Evolutionary conservation across 2,329 filamentous ascomycete genomes (phyloP).

Genomic region (Ophiostoma populinum): DNA sequence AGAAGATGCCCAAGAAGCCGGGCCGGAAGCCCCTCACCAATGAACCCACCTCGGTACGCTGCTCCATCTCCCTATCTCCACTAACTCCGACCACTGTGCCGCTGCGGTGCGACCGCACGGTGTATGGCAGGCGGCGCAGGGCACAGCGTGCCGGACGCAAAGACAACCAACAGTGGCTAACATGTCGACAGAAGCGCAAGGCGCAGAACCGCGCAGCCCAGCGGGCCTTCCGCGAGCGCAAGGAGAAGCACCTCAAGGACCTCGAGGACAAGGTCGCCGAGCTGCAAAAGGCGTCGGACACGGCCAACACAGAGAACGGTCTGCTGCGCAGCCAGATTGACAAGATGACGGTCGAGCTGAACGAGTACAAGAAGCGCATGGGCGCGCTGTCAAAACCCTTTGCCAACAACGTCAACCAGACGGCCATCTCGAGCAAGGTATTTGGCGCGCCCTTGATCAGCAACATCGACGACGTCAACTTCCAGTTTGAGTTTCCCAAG

Average conservation of each 20-base stretch:
- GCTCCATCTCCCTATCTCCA: not conserved
- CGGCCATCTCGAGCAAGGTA: slow-evolving; percentile 25
- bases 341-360: slow-evolving; percentile 66
- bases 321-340: slow-evolving; percentile 76
- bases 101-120: not conserved
- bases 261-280: slow-evolving; percentile 64
- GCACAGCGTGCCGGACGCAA: not conserved
- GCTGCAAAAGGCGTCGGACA: slow-evolving; percentile 67
- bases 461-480: slow-evolving; percentile 58
- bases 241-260: slow-evolving; percentile 79
- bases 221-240: slow-evolving; percentile 82
- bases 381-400: slow-evolving; percentile 32
- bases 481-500: slow-evolving; percentile 90
- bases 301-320: slow-evolving; percentile 70
- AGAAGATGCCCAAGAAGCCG: slow-evolving; percentile 85
- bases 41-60: slow-evolving; percentile 83
- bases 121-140: no score
- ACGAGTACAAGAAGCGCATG: slow-evolving; percentile 78
- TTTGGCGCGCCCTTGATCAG: slow-evolving; percentile 32
- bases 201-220: slow-evolving; percentile 89
- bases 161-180: not conserved
- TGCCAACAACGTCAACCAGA: slow-evolving; percentile 8
- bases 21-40: slow-evolving; percentile 90
- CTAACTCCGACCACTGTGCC: slow-evolving; percentile 8
- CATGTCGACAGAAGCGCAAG: slow-evolving; percentile 59